Percentiles rank a stretch among this genome's conserved stretches.
Evolutionary conservation across 2,329 filamentous ascomycete species (phyloP).

Genomic region (Fusarium hainanense): DNA sequence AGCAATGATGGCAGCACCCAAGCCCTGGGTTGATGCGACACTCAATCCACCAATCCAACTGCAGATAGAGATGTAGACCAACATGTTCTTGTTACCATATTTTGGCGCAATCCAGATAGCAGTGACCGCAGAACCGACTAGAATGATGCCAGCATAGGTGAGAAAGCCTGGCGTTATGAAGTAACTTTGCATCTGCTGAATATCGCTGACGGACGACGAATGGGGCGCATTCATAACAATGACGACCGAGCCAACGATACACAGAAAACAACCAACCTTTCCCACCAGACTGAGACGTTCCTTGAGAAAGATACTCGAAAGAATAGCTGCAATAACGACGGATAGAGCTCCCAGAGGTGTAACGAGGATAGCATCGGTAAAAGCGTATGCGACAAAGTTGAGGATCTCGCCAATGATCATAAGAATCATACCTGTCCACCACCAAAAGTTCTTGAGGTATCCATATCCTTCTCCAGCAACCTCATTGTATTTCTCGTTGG

Average conservation of each 20-base stretch:
- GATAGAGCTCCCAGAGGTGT: constrained; percentile 91
- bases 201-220: constrained; percentile 84
- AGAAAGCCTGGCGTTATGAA: constrained; percentile 90
- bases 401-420: constrained; percentile 98
- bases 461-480: constrained; percentile 96
- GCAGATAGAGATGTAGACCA: constrained; percentile 97
- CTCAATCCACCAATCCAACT: constrained; percentile 93
- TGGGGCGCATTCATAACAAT: constrained; percentile 94
- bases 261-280: constrained; percentile 95
- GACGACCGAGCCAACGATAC: constrained; percentile 90
- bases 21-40: constrained; percentile 92
- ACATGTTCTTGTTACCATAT: constrained; percentile 96
- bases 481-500: constrained; percentile 96
- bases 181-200: constrained; percentile 91
- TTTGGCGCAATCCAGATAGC: constrained; percentile 85
- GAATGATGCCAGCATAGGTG: constrained; percentile 83
- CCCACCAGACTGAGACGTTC: constrained; percentile 95
- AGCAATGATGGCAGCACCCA: constrained; percentile 90
- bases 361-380: constrained; percentile 95
- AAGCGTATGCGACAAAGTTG: constrained; percentile 97
- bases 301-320: constrained; percentile 95
- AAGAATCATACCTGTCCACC: constrained; percentile 95
- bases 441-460: constrained; percentile 93
- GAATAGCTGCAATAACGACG: constrained; percentile 89
- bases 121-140: constrained; percentile 76